Percentiles rank a stretch among this genome's conserved stretches.
Conservation (phyloP, 2,329 filamentous ascomycete genomes). For the Coleophoma crateriformis region DNA sequence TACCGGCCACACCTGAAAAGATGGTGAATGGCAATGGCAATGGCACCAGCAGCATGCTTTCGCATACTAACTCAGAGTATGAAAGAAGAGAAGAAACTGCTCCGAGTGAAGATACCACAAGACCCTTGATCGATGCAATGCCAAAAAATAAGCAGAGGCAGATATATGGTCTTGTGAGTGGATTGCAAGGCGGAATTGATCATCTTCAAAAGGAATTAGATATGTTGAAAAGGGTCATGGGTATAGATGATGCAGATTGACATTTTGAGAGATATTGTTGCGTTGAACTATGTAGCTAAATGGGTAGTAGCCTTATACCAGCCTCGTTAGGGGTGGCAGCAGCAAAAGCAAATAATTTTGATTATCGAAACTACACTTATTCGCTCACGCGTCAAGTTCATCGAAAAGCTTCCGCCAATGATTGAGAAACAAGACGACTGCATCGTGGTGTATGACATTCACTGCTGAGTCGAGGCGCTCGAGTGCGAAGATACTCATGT, state of each 20-base stretch:
- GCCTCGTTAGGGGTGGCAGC: no score
- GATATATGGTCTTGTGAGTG: slow-evolving; percentile 23
- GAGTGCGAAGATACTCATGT: no score
- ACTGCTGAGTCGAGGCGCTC: no score
- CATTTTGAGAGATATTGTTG: background rate
- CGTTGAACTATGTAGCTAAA: background rate
- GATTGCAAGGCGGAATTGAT: slow-evolving; percentile 25
- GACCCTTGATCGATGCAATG: slow-evolving; percentile 22
- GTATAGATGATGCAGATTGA: slow-evolving; percentile 20
- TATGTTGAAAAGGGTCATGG: slow-evolving; percentile 21
- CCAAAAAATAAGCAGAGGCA: slow-evolving; percentile 25
- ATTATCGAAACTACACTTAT: no score
- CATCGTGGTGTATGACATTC: background rate
- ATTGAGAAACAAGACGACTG: background rate
- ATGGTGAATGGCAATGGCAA: slow-evolving; percentile 11
- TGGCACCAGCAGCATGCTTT: background rate
- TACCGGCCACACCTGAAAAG: slow-evolving; percentile 1
- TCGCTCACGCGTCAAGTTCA: no score
- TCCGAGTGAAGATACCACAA: slow-evolving; percentile 13
- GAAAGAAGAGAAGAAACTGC: slow-evolving; percentile 14
- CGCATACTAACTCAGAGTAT: slow-evolving; percentile 8
- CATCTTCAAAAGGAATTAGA: slow-evolving; percentile 24
- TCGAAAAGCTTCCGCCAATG: background rate
- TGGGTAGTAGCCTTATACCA: no score
- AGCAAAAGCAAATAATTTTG: no score